Evolutionary conservation across 352 stramenopile genomes (phyloP), one percentile per base, ranked within the genome.

Genomic region (Phytophthora sojae): DNA sequence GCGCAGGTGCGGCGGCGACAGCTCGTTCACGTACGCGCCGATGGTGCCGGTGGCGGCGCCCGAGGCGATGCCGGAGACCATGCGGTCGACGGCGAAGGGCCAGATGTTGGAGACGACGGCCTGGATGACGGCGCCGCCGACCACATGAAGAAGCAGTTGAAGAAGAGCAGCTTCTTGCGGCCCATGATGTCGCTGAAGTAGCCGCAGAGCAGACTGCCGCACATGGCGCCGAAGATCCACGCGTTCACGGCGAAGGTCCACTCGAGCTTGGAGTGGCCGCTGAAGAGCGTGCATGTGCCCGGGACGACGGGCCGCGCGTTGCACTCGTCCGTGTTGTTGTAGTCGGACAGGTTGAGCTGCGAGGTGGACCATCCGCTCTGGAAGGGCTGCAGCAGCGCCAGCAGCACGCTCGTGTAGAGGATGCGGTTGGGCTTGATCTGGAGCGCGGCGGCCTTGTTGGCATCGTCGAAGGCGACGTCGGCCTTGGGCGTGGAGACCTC

Each of bases 281-380:
- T 55, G 29, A 68, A 80, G 50, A 76, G 73, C 26, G 68, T 82
- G 56, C 83, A 91, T 11, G 76, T 85, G 44, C 72, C 80, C 4
- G 59, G 21, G 7, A 50, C 60, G 1, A 90, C 74, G 7, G 81
- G 83, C 17, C 69, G 75, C 1, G 75, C 75, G 44, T 77, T 74
- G 64, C 85, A 93, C 32, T 76, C 73, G 14, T 79, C 68, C 23
- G 77, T 74, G 69, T 88, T 67, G 60, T 88, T 77, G 69, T 88
- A 91, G 9, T 71, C 64, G n/a, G 75, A 85, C 29, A 88, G 72
- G 73, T 93, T 93, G 70, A 90, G 64, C 50, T 91, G 85, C 4
- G 80, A 83, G 30, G 82, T 72, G 32, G 76, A 75, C 83, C 80
- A 92, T 37, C 82, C 82, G 62, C 78, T 82, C 60, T 92, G 83